Evolutionary conservation across 768 basidiomycete species (phyloP), one percentile per base, ranked within the genome.

Genomic region (Auriscalpium microsporum): DNA sequence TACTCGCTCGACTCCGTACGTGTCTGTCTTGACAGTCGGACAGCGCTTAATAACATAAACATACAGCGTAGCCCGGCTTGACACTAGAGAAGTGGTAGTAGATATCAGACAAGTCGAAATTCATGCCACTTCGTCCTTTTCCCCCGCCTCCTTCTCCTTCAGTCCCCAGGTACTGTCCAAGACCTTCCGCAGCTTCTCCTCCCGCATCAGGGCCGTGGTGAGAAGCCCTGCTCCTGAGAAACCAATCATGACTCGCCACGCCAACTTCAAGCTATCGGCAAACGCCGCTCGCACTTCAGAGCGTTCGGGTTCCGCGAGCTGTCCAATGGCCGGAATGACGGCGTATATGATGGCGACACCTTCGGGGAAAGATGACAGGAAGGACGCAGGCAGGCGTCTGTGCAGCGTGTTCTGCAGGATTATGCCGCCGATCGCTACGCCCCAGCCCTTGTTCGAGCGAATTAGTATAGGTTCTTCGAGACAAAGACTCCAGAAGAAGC

Each of bases 351-450:
- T 65, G 40, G 76, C 70, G 21, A 68, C 66, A 11, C 73, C 74
- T n/a, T 63, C 55, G 0, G 72, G 68, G 57, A 76, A 64, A 35
- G 67, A 60, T 0, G 59, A 52, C 16, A 68, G 33, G 50, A 80
- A 77, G 1, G 62, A 67, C 4, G 56, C 40, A 0, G 82, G 78
- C 0, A 84, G 72, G 0, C 59, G 63, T 37, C 62, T 67, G 9
- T 63, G 61, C 14, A 84, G 72, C 50, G 74, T 57, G 64, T 81
- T 84, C 59, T 80, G 76, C 8, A 84, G 69, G 46, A 83, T 71
- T 0, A 76, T 72, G 13, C 70, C 71, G 2, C 77, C 75, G 55
- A 84, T 72, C 0, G 75, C 70, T 58, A 82, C 67, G 0, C 82
- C 82, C 75, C 79, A 78, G 6, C 70, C 69, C 73, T 81, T 81